phyloP scores from a whole-genome alignment of 352 stramenopile species.

The Phytophthora fragariaefolia region DNA sequence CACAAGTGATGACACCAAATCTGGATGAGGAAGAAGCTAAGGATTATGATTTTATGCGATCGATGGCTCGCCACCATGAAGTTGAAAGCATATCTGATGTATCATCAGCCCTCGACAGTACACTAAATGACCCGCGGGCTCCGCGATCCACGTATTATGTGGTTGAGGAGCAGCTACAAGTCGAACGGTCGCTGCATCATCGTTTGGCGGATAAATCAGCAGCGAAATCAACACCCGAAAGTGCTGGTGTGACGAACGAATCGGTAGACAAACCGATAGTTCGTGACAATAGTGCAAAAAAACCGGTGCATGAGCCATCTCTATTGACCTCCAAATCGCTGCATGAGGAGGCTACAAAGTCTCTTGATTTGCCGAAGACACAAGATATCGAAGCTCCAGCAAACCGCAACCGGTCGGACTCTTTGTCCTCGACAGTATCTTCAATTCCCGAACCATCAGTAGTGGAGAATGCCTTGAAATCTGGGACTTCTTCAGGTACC shows the following conservation, averaged over 20 bases:
- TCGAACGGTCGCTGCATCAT: constrained; percentile 11
- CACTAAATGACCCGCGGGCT: constrained; percentile 7
- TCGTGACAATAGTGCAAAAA: constrained; percentile 1
- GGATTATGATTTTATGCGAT: constrained; percentile 17
- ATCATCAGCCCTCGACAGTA: constrained; percentile 16
- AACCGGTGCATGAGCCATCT: neutral
- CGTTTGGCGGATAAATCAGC: constrained; percentile 14
- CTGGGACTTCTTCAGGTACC: constrained; percentile 8
- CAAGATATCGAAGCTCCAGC: neutral
- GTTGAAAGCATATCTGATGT: constrained; percentile 24
- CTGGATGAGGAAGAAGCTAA: constrained; percentile 11
- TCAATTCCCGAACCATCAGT: constrained; percentile 53
- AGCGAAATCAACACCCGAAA: constrained; percentile 18
- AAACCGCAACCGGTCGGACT: constrained; percentile 40
- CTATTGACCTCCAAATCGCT: neutral
- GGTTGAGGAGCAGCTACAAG: constrained; percentile 22
- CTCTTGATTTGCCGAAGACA: neutral
- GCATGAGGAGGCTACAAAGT: neutral
- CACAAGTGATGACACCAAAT: neutral
- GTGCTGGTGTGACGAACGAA: constrained; percentile 3
- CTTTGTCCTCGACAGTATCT: constrained; percentile 60
- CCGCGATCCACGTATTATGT: constrained; percentile 19
- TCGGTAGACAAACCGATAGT: neutral
- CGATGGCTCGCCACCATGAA: constrained; percentile 10
- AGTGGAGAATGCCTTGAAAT: constrained; percentile 32